These are phyloP conservation scores for Aureoboletus auriporus DNA, from an alignment of 768 basidiomycete genomes.

Conservation along the genomic window DNA sequence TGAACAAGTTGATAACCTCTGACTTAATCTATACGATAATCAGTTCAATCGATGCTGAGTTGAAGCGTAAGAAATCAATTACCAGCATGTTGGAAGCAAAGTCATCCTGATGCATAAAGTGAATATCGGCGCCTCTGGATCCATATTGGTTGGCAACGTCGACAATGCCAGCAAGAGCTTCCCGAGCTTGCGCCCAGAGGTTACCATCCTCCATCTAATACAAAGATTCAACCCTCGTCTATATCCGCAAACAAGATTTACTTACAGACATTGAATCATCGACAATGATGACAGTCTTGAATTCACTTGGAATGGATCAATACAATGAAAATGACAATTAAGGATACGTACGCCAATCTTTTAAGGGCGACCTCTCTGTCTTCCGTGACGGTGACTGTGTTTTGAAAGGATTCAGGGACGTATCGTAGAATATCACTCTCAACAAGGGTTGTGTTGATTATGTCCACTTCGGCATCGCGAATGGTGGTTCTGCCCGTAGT, in stretches of 20 bases:
- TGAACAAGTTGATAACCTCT: conserved; percentile 24
- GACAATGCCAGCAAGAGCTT: conserved; percentile 39
- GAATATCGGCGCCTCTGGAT: conserved; percentile 37
- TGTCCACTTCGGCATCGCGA: conserved; percentile 11
- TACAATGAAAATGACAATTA: neutral
- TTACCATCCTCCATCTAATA: conserved; percentile 37
- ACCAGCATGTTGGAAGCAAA: conserved; percentile 29
- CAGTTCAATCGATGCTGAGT: neutral
- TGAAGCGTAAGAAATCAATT: neutral
- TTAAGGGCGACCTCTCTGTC: conserved; percentile 20
- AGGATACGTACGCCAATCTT: conserved; percentile 26
- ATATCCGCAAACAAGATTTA: neutral
- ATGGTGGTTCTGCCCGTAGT: neutral
- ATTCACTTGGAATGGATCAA: conserved; percentile 24
- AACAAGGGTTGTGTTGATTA: conserved; percentile 25
- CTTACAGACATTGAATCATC: conserved; percentile 39
- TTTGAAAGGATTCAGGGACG: conserved; percentile 8
- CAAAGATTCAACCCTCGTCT: neutral
- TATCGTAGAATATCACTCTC: conserved; percentile 26
- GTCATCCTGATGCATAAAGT: conserved; percentile 37
- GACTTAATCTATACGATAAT: conserved; percentile 14
- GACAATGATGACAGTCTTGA: conserved; percentile 40
- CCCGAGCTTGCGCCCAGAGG: conserved; percentile 37
- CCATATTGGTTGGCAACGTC: conserved; percentile 35
- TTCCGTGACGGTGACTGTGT: neutral